Evolutionary conservation across 202 grass and related monocot species (phyloP), one percentile per base, ranked within the genome.

Genomic region (Cymbopogon flexuosus): DNA sequence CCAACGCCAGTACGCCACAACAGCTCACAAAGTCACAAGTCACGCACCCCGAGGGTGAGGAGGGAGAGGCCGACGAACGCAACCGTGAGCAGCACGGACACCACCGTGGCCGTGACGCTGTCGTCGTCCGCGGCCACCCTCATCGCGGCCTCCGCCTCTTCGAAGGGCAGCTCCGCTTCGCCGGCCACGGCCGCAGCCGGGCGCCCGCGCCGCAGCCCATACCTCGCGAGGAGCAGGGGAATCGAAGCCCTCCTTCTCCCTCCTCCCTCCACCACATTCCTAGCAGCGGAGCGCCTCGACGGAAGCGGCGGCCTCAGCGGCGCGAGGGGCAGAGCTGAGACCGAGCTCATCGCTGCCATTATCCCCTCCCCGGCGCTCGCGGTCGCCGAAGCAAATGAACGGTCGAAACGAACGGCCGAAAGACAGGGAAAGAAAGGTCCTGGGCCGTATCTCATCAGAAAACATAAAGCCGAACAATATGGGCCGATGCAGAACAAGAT

Each of bases 11-110:
- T 31, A 36, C 35, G 35, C 35, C 35, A 36, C 35, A 36, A 6
- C 22, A 3, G 24, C 68, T 85, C 68, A 80, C 34, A 29, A 14
- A 47, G 24, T 31, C n/a, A 58, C 13, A 34, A 27, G 27, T 27
- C 3, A 67, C 81, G 43, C 76, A 98, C 95, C 88, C 95, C 95
- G 19, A 98, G 79, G 30, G 92, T 98, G 64, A 98, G 90, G 52
- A 98, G 9, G 83, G 84, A 84, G 41, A 98, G 90, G 3, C 71
- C 86, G 3, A 94, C 78, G 74, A 94, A 98, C 46, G 92, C 92
- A 34, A 85, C 0, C 4, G 83, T 62, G 60, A 98, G 91, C 5
- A 94, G 88, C 64, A 31, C 61, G 8, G 90, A 85, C 8, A 98
- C 82, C 23, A 94, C 61, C 7, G 85, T 85, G 58, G 87, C 85